phyloP scores from a whole-genome alignment of 495 filamentous ascomycete species.

The Neurospora sp. region DNA sequence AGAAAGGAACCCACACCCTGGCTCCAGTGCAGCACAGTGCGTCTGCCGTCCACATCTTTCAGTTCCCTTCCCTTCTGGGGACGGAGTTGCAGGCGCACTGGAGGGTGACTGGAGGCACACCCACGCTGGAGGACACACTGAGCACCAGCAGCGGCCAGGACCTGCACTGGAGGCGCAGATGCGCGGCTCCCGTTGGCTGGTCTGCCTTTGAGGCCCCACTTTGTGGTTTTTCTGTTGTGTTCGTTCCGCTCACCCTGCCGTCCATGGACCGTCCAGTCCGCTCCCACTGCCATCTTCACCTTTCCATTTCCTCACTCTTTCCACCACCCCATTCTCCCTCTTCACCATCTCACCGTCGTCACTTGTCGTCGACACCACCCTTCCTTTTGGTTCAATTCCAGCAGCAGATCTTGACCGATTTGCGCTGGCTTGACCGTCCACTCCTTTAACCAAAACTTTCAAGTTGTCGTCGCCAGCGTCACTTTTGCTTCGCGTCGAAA shows the following conservation, averaged over 20 bases:
- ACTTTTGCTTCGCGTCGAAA: slow-evolving; percentile 20
- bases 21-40: neutral
- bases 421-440: slow-evolving; percentile 43
- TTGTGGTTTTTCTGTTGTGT: neutral
- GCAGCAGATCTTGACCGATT: slow-evolving; percentile 35
- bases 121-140: neutral
- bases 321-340: slow-evolving; percentile 9
- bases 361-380: slow-evolving; percentile 14
- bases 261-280: neutral
- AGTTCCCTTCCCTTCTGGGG: neutral
- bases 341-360: slow-evolving; percentile 10
- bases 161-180: slow-evolving; percentile 55
- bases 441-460: slow-evolving; percentile 28
- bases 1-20: neutral
- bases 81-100: neutral
- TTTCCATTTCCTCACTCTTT: slow-evolving; percentile 8
- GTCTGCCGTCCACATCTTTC: neutral
- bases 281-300: slow-evolving; percentile 5
- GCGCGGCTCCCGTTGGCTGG: slow-evolving; percentile 16
- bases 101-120: neutral
- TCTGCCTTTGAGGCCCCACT: neutral
- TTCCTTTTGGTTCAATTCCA: slow-evolving; percentile 36
- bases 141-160: slow-evolving; percentile 31
- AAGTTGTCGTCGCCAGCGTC: slow-evolving; percentile 3
- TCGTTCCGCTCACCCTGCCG: neutral